Evolutionary conservation across 371 early-diverging fungal genomes (phyloP).

Genomic region (Encephalitozoon cuniculi): DNA sequence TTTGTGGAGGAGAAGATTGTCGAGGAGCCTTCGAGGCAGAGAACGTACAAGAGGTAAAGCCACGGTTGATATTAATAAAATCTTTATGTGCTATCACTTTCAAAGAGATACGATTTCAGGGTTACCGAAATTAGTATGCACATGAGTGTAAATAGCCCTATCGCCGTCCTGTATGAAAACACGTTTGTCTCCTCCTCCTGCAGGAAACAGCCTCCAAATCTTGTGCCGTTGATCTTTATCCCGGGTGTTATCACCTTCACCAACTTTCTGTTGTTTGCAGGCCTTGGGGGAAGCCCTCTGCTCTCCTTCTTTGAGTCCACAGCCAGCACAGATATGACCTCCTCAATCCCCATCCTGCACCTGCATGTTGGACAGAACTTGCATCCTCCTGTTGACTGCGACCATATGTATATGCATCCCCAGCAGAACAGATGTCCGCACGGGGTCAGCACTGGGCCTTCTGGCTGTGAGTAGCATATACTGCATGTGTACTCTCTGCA

Average conservation of each 20-base stretch:
- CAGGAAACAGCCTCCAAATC: not conserved
- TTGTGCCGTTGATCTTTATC: not conserved
- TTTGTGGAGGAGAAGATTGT: conserved; percentile 44
- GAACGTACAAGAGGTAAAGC: conserved; percentile 30
- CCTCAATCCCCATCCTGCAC: not conserved
- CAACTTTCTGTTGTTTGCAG: not conserved
- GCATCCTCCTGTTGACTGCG: conserved; percentile 22
- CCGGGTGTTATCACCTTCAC: not conserved
- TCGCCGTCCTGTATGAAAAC: not conserved
- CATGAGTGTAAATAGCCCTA: not conserved
- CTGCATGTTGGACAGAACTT: conserved; percentile 49
- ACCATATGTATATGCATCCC: conserved; percentile 46
- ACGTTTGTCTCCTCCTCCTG: not conserved
- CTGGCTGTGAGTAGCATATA: conserved; percentile 42
- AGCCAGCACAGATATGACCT: not conserved
- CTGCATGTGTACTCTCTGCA: conserved; percentile 45
- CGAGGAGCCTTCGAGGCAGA: conserved; percentile 50
- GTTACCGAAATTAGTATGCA: not conserved
- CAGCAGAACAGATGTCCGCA: conserved; percentile 57
- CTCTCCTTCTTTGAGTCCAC: not conserved
- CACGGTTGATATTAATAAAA: not conserved
- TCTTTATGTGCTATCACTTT: not conserved
- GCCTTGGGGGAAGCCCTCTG: not conserved
- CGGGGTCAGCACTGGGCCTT: conserved; percentile 40
- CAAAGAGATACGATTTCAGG: not conserved